Percentiles rank a stretch among this genome's conserved stretches.
These are phyloP conservation scores for Hymenotorrendiella dingleyae DNA, from an alignment of 2,329 filamentous ascomycete species.

Conservation along the genomic window DNA sequence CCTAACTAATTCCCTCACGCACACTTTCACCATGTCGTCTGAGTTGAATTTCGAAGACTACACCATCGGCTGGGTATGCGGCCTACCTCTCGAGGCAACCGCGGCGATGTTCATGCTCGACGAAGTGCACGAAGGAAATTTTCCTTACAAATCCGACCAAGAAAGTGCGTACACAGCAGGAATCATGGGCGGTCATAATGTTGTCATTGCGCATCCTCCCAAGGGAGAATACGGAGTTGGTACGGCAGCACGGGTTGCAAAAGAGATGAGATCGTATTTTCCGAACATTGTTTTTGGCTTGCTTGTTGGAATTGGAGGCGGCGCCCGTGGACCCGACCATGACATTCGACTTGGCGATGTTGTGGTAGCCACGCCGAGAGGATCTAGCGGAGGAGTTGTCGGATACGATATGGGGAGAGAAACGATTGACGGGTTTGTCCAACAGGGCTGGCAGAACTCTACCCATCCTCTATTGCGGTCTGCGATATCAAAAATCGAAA, in stretches of 20 bases:
- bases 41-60: too few species aligned
- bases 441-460: slow-evolving; percentile 12
- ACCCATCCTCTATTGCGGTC: slow-evolving; percentile 8
- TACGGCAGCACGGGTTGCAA: slow-evolving; percentile 29
- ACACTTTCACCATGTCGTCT: too few species aligned
- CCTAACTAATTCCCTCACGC: too few species aligned
- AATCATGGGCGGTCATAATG: slow-evolving; percentile 13
- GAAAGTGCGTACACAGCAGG: slow-evolving; percentile 17
- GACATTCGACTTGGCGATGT: slow-evolving; percentile 15
- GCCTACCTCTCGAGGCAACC: too few species aligned
- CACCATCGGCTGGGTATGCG: too few species aligned
- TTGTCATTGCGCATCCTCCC: slow-evolving; percentile 16
- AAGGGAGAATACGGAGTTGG: slow-evolving; percentile 10
- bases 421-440: slow-evolving; percentile 1
- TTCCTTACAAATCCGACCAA: too few species aligned
- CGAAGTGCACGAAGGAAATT: too few species aligned
- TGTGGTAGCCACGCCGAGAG: slow-evolving; percentile 6
- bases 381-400: slow-evolving; percentile 15
- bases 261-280: slow-evolving; percentile 29
- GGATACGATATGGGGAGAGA: slow-evolving; percentile 22
- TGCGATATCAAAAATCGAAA: slow-evolving; percentile 8
- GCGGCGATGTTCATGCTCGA: too few species aligned
- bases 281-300: slow-evolving; percentile 33
- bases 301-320: slow-evolving; percentile 38
- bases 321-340: slow-evolving; percentile 12